Base-by-base conservation (phyloP, 805 yeast genomes). In the Yarrowia sp. region DNA sequence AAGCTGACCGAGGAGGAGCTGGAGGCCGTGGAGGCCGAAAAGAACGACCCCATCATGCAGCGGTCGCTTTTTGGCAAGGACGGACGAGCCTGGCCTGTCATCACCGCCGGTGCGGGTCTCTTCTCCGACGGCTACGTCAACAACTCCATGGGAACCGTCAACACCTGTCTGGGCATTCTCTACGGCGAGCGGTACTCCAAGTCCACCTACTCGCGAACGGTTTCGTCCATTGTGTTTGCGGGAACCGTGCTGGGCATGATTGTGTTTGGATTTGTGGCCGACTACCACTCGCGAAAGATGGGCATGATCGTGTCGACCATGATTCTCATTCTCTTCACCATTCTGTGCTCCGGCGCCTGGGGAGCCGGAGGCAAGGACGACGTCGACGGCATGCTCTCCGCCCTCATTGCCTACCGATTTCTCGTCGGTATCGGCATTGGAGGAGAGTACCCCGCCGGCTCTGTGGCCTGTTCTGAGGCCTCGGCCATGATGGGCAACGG, bases 41-140 rank as follows among this genome's bases (percentile, higher is more conserved):
- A 24, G 10, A 15, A 30, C 10, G 66, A 61, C 44, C 53, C 53
- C n/a, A n/a, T 12, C 6, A 24, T 20, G 38, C 66, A 61, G 40
- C 34, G 66, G 9, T 30, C 66, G 4, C 36, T 61, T 55, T 61
- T 46, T 46, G 66, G 66, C 38, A 19, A 17, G 15, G 38, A 61
- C 38, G 66, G 66, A 2, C 66, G 66, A 61, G 66, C 81, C 71
- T 84, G 92, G 89, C 87, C 95, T 7, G 86, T 90, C 61, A 81
- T 89, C 70, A 87, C 91, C 13, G 87, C 97, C 0, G 98, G 98
- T 70, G 95, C 97, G 0, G 98, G 97, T 67, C 82, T 93, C 55
- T 92, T 93, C 78, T 88, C 96, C 43, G 98, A 94, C 78, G 98
- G 98, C 66, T 93, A 92, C 76, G 89, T 91, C 70, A 92, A 92